Evolutionary conservation across 2,329 filamentous ascomycete species (phyloP), one percentile per base, ranked within the genome.

Genomic region (Colletotrichum sp.): DNA sequence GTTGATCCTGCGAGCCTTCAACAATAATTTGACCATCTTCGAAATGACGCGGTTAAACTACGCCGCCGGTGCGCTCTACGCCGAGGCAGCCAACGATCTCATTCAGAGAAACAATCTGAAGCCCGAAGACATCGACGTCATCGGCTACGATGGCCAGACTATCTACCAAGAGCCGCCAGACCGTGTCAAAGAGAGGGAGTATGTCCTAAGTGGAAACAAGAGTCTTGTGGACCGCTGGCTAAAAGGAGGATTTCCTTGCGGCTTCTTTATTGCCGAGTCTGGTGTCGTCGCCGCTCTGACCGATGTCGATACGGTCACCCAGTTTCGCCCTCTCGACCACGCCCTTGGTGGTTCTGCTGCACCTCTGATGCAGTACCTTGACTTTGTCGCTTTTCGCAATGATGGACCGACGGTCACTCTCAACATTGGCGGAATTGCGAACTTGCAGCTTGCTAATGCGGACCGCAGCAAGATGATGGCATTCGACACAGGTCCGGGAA

Each of bases 401-500:
- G 78, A 79, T 59, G 78, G 72, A 1, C 79, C 78, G 5, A 78
- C 77, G 1, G 80, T 79, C 8, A 81, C 81, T 34, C 74, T 82
- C 13, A 82, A 82, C 61, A 82, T 80, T 76, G 81, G 81, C 34
- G 81, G 81, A n/a, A 82, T 82, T 25, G 81, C 81, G 48, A 82
- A 82, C 71, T 44, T 82, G 65, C 81, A 82, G 74, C 78, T 81
- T 9, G 81, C 80, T 19, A 72, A 82, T 25, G 68, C 72, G 25
- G 80, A 82, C 60, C 78, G 81, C 16, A 76, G 77, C 75, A 77
- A 80, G 67, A 82, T 82, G 81, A 82, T 82, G 81, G 81, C 81
- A 4, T 82, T 82, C 71, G 81, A 82, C 61, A 82, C 81, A 4
- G 80, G 80, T 67, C 81, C 71, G 59, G 80, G 75, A 36, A 82